Evolutionary conservation across 306 rosid species (phyloP).

Genomic region (Trichosanthes cucumerina): DNA sequence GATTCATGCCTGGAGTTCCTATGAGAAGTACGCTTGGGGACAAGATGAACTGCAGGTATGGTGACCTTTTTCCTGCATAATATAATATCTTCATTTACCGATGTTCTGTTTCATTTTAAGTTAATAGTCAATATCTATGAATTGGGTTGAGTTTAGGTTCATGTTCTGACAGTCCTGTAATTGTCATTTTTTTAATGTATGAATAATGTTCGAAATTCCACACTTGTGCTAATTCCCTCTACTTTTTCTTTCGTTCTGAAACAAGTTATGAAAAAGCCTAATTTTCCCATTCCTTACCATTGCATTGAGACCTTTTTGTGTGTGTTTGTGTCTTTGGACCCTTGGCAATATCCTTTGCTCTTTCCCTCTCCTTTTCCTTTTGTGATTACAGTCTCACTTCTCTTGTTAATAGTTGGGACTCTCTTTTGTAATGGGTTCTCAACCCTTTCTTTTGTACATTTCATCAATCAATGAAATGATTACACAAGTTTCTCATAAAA

Average conservation of each 20-base stretch:
- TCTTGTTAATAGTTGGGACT: no score
- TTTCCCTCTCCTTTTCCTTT: not conserved
- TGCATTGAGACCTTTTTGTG: not conserved
- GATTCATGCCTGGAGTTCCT: constrained; percentile 96
- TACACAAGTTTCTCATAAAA: no score
- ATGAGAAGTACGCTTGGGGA: constrained; percentile 95
- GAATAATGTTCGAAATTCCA: not conserved
- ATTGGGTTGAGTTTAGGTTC: not conserved
- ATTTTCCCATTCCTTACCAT: not conserved
- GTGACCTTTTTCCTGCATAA: not conserved
- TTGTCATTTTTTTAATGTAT: not conserved
- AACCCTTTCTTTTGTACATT: no score
- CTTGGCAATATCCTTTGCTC: not conserved
- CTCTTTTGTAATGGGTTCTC: no score
- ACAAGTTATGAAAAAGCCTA: not conserved
- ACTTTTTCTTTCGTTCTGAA: not conserved
- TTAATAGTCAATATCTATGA: not conserved
- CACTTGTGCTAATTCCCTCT: not conserved
- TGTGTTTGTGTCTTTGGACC: not conserved
- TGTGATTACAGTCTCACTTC: no score
- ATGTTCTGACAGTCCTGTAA: not conserved
- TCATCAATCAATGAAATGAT: no score
- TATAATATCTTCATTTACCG: not conserved
- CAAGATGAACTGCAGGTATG: constrained; percentile 96
- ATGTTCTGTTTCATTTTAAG: not conserved